Base-by-base conservation (phyloP, 192 early-diverging fungal species). In the Coemansia sp. region DNA sequence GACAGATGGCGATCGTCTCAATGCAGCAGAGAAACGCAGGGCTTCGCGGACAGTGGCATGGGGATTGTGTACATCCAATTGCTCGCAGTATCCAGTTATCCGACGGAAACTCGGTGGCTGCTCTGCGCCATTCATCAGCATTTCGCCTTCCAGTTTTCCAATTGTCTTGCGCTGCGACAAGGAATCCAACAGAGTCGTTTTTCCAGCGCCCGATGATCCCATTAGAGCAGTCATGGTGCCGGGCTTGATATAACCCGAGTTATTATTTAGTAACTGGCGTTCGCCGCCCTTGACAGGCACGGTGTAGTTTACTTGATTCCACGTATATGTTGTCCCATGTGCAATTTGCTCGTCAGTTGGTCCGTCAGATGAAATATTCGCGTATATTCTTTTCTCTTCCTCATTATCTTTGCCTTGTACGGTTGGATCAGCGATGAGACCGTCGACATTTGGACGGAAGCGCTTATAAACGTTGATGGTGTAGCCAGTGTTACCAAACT, bases 171-270 rank as follows among this genome's bases (percentile, higher is more conserved):
- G 85, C 73, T 85, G 82, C 21, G 87, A 86, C 10, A 90, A 76
- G 1, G 89, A 83, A 67, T 91, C 88, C 64, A 89, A 58, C 24
- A 91, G 77, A 12, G 89, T 91, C 0, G 90, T 92, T 60, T 92
- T 92, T 56, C 90, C 90, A 12, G 80, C 80, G 12, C 83, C 83
- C 9, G 71, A 73, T 7, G 60, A 66, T 27, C 54, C 57, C 92
- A 96, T 94, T 50, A 94, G 73, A 3, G 87, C 86, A 16, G 89
- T 90, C 78, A 94, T 81, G 18, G 85, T 81, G 58, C 90, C 90
- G 3, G 89, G 88, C 53, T 82, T 83, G 41, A 89, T 85, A 31
- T 84, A 88, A 27, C 90, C 88, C 34, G 65, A 70, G 5, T 90
- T 84, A 26, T 76, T 64, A 62, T 87, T 75, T 47, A 94, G 77